Base-by-base conservation (phyloP, 2,329 filamentous ascomycete species). In the Alternaria sp. region DNA sequence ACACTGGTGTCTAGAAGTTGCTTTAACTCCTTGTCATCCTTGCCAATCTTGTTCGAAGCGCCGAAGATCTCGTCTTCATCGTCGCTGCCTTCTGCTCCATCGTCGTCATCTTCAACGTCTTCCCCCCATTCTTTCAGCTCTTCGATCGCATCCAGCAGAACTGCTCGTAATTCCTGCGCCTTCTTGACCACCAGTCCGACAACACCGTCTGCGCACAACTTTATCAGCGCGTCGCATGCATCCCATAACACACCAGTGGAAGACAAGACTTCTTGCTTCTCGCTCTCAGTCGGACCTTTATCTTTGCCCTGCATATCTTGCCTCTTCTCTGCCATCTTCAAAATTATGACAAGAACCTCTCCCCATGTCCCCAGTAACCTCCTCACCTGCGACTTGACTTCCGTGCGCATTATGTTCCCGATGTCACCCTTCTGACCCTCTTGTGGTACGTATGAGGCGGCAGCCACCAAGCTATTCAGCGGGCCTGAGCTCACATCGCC, bases 41-140 rank as follows among this genome's bases (percentile, higher is more conserved):
- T 82, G 22, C 72, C 69, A 46, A 93, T 89, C 61, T 85, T 84
- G 14, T 83, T 83, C 22, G 84, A 81, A 0, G 86, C 85, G 57
- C 82, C 84, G 83, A 93, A 92, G 38, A 93, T 80, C 51, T 89
- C 85, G 74, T 93, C 90, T 24, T 92, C 76, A 67, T 89, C 66
- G 36, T 73, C 75, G 5, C 78, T 32, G 75, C 77, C 18, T 77
- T 81, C 57, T 74, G 80, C 51, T n/a, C 72, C 78, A 5, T 80
- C 82, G 1, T 88, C 88, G 0, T 88, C 88, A 3, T 87, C 86
- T 0, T 86, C 84, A 9, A 87, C 85, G 69, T 93, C 90, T 1
- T 93, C 91, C 20, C 89, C 88, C 93, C 94, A 97, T 69, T 94
- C 92, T 75, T 93, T 92, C 65, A 97, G 78, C 80, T 97, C 94